phyloP scores from a whole-genome alignment of 495 filamentous ascomycete species.

The Penicillium antarcticum region DNA sequence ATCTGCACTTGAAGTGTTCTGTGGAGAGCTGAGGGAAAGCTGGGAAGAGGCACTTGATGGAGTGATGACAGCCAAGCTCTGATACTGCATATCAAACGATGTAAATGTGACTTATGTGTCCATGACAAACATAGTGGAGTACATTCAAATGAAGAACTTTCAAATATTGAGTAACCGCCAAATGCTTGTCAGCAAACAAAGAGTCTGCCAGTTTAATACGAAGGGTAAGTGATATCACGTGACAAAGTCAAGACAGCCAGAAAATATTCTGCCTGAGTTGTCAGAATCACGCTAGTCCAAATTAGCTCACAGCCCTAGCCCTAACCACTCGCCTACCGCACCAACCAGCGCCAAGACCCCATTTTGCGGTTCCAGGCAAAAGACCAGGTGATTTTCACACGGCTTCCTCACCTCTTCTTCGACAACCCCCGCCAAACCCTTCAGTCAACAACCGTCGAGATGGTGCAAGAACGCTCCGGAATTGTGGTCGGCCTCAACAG shows the following conservation, averaged over 20 bases:
- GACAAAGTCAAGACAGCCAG: not conserved
- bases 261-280: conserved; percentile 5
- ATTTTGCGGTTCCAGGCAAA: conserved; percentile 31
- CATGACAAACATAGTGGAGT: not conserved
- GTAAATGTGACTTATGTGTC: not conserved
- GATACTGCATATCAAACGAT: not conserved
- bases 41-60: conserved; percentile 45
- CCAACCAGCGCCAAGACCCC: conserved; percentile 31
- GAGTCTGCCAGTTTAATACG: not conserved
- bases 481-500: conserved; percentile 81
- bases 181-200: not conserved
- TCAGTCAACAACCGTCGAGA: conserved; percentile 47
- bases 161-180: not conserved
- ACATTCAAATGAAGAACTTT: not conserved
- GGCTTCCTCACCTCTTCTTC: conserved; percentile 32
- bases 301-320: conserved; percentile 28
- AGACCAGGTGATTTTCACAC: conserved; percentile 36
- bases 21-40: conserved; percentile 44
- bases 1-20: conserved; percentile 40
- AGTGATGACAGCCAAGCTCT: conserved; percentile 32
- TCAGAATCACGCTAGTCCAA: conserved; percentile 8
- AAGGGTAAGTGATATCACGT: not conserved
- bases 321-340: conserved; percentile 32
- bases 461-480: conserved; percentile 68
- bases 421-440: conserved; percentile 47